Evolutionary conservation across 2,329 filamentous ascomycete genomes (phyloP), one percentile per base, ranked within the genome.

Genomic region (Xylaria sp.): DNA sequence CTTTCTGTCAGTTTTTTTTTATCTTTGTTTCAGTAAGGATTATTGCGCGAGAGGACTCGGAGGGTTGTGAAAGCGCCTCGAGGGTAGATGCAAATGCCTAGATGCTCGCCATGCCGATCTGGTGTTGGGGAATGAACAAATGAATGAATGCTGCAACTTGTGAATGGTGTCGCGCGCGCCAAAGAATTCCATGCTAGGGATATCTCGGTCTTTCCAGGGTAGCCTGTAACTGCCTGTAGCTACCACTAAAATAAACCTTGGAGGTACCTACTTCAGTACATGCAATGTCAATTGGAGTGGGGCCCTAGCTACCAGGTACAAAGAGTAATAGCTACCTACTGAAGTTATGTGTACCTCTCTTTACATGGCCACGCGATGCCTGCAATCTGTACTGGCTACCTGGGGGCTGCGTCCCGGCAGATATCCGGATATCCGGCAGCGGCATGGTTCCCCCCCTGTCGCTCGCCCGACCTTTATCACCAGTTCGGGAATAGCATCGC

Each of bases 361-460:
- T 46, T 32, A 1, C 20, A 3, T 13, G 28, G 18, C 9, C n/a
- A 10, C 8, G 39, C 7, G n/a, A 8, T 63, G 6, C 13, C 25
- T 46, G 6, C 13, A 3, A 20, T 13, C 2, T 20, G 54, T 64
- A 57, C n/a, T 23, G 1, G 8, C 23, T 65, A 65, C 63, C 32
- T 39, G 18, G 10, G 23, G 51, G 23, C 18, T 34, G 15, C 18
- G n/a, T 41, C 41, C 72, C 78, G 78, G 77, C 74, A 73, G 78
- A 80, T 75, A 60, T 48, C 75, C 78, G 78, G 78, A 77, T 78
- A 70, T 74, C 69, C 72, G 74, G 74, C 71, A 75, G 46, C 25
- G 39, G 39, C 12, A 41, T 18, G 39, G 39, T 1, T 8, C 2
- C n/a, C 6, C 54, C 65, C 65, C 37, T 44, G 62, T 66, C 56